Evolutionary conservation across 139 green algal species (phyloP).

Genomic region (Zygnema circumcarinatum): DNA sequence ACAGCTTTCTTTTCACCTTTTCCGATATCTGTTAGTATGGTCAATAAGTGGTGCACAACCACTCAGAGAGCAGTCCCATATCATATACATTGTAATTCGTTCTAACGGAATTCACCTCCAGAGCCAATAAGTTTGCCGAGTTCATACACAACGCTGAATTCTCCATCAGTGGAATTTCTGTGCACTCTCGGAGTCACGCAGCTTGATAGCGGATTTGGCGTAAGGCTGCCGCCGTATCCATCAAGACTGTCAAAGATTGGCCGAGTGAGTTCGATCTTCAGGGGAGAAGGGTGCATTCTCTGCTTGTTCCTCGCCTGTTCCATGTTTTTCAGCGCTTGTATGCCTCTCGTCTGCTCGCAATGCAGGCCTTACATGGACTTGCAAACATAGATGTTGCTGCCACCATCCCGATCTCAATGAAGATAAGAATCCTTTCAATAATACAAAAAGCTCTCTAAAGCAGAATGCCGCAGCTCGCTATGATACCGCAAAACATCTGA

Average conservation of each 20-base stretch:
- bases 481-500: too few relatives aligned
- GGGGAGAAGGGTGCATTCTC: background rate
- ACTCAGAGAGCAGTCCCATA: background rate
- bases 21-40: background rate
- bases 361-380: too few relatives aligned
- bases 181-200: background rate
- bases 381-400: too few relatives aligned
- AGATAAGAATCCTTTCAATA: too few relatives aligned
- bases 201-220: background rate
- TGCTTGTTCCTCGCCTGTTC: background rate
- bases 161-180: background rate
- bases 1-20: background rate
- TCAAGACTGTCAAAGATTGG: background rate
- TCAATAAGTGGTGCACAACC: background rate
- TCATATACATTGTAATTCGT: background rate
- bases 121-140: background rate
- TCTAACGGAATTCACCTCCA: background rate
- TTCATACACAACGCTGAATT: background rate
- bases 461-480: too few relatives aligned
- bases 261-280: background rate
- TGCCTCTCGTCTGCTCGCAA: too few relatives aligned
- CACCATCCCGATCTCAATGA: too few relatives aligned
- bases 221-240: background rate
- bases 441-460: too few relatives aligned
- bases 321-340: background rate